These are phyloP conservation scores for Pseudogymnoascus sp. DNA, from an alignment of 2,329 filamentous ascomycete species.

Conservation along the genomic window DNA sequence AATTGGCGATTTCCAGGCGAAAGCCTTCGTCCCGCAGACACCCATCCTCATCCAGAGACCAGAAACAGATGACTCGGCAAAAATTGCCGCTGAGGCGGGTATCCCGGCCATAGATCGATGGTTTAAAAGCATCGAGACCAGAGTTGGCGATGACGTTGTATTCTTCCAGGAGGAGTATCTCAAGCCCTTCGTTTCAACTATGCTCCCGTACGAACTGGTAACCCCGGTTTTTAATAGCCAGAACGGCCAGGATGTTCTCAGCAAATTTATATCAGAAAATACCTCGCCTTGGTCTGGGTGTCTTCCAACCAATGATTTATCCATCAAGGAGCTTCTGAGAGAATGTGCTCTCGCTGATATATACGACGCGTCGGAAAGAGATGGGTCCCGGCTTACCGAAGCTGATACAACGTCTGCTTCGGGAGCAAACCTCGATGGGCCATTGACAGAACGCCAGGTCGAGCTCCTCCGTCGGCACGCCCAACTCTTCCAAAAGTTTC, in stretches of 20 bases:
- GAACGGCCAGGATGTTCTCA: not conserved
- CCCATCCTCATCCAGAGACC: constrained; percentile 43
- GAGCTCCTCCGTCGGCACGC: not conserved
- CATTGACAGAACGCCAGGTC: not conserved
- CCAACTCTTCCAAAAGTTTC: constrained; percentile 28
- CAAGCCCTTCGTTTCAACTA: constrained; percentile 35
- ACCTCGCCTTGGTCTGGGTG: constrained; percentile 1
- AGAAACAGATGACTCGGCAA: not conserved
- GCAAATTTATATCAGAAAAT: not conserved
- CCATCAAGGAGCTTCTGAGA: constrained; percentile 6
- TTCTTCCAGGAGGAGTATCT: constrained; percentile 27
- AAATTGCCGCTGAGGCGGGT: constrained; percentile 31
- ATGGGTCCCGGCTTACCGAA: no score
- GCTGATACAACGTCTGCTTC: not conserved
- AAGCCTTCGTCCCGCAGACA: constrained; percentile 43
- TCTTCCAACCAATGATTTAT: constrained; percentile 22
- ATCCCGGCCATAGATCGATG: constrained; percentile 51
- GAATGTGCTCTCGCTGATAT: not conserved
- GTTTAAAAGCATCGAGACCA: constrained; percentile 37
- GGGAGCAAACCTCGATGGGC: no score
- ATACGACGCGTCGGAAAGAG: not conserved
- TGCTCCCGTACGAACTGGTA: constrained; percentile 53
- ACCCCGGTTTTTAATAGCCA: constrained; percentile 10
- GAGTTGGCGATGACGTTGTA: not conserved
- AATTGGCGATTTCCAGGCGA: constrained; percentile 42